These are phyloP conservation scores for Salvia miltiorrhiza DNA, from an alignment of 257 asterid genomes.

Conservation along the genomic window DNA sequence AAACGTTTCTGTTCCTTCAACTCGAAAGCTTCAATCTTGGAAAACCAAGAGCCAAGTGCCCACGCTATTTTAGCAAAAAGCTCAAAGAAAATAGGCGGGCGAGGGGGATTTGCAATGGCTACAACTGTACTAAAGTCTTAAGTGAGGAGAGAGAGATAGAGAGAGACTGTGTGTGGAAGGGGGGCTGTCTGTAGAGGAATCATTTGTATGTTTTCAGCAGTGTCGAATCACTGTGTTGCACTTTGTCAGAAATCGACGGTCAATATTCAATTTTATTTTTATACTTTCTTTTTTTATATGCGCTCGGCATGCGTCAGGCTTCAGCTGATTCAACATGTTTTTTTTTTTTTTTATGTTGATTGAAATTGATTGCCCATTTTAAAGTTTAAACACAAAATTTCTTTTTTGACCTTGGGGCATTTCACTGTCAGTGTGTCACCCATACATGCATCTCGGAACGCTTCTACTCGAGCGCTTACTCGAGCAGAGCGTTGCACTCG, in stretches of 20 bases:
- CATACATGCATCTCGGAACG: too few relatives aligned
- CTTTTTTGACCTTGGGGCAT: not conserved
- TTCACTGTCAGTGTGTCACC: too few relatives aligned
- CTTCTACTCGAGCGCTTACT: too few relatives aligned
- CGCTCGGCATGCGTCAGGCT: not conserved
- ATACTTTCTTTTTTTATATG: not conserved
- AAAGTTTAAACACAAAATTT: not conserved
- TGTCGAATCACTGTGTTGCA: constrained; percentile 7
- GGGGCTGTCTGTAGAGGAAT: not conserved
- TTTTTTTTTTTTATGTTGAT: not conserved
- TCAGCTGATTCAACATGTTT: not conserved
- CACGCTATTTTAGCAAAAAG: constrained; percentile 12
- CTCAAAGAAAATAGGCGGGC: not conserved
- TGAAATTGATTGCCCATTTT: not conserved
- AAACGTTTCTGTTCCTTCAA: constrained; percentile 16
- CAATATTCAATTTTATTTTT: constrained; percentile 14
- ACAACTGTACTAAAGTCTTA: not conserved
- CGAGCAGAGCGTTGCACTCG: too few relatives aligned
- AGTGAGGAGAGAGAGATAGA: not conserved
- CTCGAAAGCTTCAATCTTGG: constrained; percentile 37
- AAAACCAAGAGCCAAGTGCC: not conserved
- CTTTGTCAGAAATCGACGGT: constrained; percentile 31
- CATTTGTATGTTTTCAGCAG: constrained; percentile 2
- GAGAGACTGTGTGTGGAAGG: not conserved
- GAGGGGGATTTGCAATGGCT: not conserved